These are phyloP conservation scores for Wickerhamomyces sp. DNA, from an alignment of 1,139 yeast species.

Conservation along the genomic window DNA sequence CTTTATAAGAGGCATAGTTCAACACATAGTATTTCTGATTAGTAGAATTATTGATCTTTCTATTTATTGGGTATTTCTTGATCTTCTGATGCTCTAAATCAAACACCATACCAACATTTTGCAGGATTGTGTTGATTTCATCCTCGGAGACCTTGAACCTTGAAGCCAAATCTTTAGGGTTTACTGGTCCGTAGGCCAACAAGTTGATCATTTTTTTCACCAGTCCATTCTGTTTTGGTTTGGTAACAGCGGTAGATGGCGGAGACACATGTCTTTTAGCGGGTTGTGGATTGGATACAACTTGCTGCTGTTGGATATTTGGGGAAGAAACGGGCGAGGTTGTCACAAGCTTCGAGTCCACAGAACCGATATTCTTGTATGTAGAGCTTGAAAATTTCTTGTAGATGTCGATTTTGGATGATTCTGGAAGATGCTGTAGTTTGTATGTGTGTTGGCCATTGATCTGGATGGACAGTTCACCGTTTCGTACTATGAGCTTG, in stretches of 20 bases:
- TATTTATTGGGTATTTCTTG: slow-evolving; percentile 9
- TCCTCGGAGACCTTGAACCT: slow-evolving; percentile 6
- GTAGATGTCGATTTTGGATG: slow-evolving; percentile 8
- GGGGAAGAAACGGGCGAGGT: slow-evolving; percentile 1
- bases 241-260: neutral
- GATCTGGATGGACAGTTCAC: slow-evolving; percentile 5
- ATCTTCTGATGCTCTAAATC: slow-evolving; percentile 6
- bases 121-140: slow-evolving; percentile 12
- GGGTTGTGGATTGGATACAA: too few species aligned
- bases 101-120: slow-evolving; percentile 9
- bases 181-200: slow-evolving; percentile 20
- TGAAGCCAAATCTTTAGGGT: slow-evolving; percentile 8
- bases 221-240: neutral
- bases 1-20: slow-evolving; percentile 13
- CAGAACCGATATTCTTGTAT: slow-evolving; percentile 10
- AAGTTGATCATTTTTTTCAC: slow-evolving; percentile 10
- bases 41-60: neutral
- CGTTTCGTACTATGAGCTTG: slow-evolving; percentile 8
- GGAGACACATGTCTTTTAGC: too few species aligned
- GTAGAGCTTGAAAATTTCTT: slow-evolving; percentile 13
- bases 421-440: slow-evolving; percentile 4
- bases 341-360: slow-evolving; percentile 7
- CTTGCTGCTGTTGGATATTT: neutral
- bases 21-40: slow-evolving; percentile 11
- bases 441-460: neutral